Evolutionary conservation across 345 rosid species (phyloP).

Genomic region (Citrus australasica): DNA sequence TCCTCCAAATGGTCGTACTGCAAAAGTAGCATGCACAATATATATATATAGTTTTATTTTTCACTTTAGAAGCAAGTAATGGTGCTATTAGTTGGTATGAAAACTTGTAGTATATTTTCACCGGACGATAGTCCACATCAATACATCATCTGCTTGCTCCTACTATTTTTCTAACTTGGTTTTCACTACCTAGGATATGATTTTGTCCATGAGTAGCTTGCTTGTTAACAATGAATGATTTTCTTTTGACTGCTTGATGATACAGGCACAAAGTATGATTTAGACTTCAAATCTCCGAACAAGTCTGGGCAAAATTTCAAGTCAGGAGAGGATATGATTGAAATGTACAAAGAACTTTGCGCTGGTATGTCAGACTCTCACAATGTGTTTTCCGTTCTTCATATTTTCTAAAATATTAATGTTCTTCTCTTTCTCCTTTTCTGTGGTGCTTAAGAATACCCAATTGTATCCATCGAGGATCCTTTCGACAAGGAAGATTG

Average conservation of each 20-base stretch:
- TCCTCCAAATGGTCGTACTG: slow-evolving; percentile 10
- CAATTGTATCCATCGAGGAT: slow-evolving; percentile 86
- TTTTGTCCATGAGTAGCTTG: background rate
- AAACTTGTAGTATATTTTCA: background rate
- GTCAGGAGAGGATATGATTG: slow-evolving; percentile 93
- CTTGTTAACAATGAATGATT: slow-evolving; percentile 3
- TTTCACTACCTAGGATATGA: background rate
- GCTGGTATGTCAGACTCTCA: slow-evolving; percentile 42
- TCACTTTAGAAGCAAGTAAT: background rate
- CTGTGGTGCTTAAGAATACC: slow-evolving; percentile 53
- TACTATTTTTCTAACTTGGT: background rate
- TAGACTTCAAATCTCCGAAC: slow-evolving; percentile 65
- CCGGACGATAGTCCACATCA: background rate
- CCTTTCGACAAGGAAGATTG: slow-evolving; percentile 99
- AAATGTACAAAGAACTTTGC: slow-evolving; percentile 85
- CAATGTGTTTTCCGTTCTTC: slow-evolving; percentile 7
- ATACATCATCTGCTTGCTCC: background rate
- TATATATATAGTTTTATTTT: background rate
- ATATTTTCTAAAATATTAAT: slow-evolving; percentile 2
- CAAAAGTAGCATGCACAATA: background rate
- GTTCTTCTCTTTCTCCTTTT: slow-evolving; percentile 16
- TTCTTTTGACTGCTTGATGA: slow-evolving; percentile 3
- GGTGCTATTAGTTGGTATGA: background rate
- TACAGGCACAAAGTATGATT: slow-evolving; percentile 89
- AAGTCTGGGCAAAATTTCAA: slow-evolving; percentile 86